Percentiles rank a stretch among this genome's conserved stretches.
phyloP scores from a whole-genome alignment of 2,329 filamentous ascomycete genomes.

The Ceratocystis diversiconidia region DNA sequence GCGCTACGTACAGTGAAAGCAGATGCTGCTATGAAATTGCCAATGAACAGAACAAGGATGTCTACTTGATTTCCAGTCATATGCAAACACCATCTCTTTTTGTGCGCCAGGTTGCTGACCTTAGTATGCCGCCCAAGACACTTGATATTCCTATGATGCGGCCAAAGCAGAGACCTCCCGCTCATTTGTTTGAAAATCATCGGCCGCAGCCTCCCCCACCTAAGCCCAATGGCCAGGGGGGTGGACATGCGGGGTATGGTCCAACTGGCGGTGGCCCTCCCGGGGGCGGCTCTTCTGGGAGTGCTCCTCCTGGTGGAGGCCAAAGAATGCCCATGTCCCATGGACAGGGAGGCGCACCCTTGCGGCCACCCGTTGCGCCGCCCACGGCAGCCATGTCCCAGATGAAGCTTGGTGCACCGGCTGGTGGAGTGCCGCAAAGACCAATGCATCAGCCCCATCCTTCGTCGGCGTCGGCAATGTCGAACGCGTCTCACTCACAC shows the following conservation, averaged over 20 bases:
- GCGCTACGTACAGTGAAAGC: constrained; percentile 84
- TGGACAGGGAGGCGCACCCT: constrained; percentile 7
- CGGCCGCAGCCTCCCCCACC: constrained; percentile 13
- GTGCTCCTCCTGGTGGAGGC: background rate
- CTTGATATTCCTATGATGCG: constrained; percentile 71
- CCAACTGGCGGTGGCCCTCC: background rate
- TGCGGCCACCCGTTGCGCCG: constrained; percentile 7
- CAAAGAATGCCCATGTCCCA: constrained; percentile 3
- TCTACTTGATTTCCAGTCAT: constrained; percentile 81
- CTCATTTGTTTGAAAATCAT: constrained; percentile 63
- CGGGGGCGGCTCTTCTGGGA: background rate
- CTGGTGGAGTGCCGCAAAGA: background rate
- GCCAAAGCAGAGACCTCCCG: constrained; percentile 67
- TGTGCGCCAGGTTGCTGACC: constrained; percentile 65
- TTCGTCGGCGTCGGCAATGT: constrained; percentile 15
- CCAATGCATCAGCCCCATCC: constrained; percentile 16
- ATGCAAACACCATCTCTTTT: constrained; percentile 82
- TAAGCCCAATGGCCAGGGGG: constrained; percentile 7
- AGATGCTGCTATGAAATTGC: constrained; percentile 81
- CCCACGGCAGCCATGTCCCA: constrained; percentile 15
- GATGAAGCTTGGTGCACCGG: constrained; percentile 15
- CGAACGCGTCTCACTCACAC: constrained; percentile 11
- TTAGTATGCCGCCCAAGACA: constrained; percentile 58
- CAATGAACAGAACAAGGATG: constrained; percentile 55
- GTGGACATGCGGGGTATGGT: constrained; percentile 6